Base-by-base conservation (phyloP, 495 filamentous ascomycete genomes). In the Lasiosphaeria ovina region DNA sequence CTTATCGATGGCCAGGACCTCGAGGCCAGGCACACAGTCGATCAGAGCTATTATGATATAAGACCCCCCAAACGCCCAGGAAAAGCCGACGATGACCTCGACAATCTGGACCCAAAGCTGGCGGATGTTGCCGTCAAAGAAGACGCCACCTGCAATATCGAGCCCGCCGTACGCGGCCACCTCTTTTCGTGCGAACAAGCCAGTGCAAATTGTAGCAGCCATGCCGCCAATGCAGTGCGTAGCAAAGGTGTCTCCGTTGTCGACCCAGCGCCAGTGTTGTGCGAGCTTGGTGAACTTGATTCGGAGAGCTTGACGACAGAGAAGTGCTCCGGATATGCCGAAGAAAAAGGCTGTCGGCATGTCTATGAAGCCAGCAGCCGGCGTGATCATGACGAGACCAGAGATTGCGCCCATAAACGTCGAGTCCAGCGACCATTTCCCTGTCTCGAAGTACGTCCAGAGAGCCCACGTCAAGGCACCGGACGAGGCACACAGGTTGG, bases 401-500 rank as follows among this genome's bases (percentile, higher is more conserved):
- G 89, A 87, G 68, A 93, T 93, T 62, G 87, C 84, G 50, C 93
- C 93, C 49, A 93, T 97, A 75, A 93, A 97, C 85, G 91, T 95
- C 42, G 92, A 91, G 63, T 97, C 93, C 83, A 97, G 93, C 3
- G 92, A 96, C 93, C 93, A 97, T 76, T 95, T 95, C 65, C 87
- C 85, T 35, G 91, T 92, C 55, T 97, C 81, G 50, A 90, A 83
- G 81, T 85, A 97, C 75, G 95, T 91, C 66, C 96, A 87, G 51
- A 93, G 62, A 57, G 86, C 83, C 93, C 93, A 97, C 52, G 90
- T 87, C 44, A 90, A 83, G 12, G 88, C 87, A n/a, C 80, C 91
- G 62, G 95, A 89, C 58, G 87, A 88, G 47, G 90, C 92, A 47
- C 90, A 91, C 63, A 97, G 66, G 77, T 94, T 95, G 42, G 88